These are phyloP conservation scores for Sarocladiaceae sp. DNA, from an alignment of 2,329 filamentous ascomycete species.

Conservation along the genomic window DNA sequence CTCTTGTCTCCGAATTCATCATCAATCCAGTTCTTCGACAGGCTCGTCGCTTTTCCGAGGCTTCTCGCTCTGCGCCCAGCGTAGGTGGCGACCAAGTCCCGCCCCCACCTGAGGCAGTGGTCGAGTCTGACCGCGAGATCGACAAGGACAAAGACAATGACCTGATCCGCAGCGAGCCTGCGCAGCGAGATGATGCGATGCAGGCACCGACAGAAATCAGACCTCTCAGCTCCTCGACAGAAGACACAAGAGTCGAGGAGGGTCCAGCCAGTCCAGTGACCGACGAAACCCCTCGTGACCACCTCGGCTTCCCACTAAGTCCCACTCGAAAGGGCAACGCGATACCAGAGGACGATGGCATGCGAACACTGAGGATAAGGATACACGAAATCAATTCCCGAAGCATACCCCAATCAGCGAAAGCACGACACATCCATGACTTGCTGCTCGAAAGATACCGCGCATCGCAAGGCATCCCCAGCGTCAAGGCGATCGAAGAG, in stretches of 20 bases:
- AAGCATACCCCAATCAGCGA: constrained; percentile 55
- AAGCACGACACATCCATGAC: constrained; percentile 68
- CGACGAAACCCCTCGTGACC: constrained; percentile 24
- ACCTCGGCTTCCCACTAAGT: constrained; percentile 27
- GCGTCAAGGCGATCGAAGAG: constrained; percentile 15
- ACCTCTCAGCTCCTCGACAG: constrained; percentile 28
- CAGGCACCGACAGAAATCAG: constrained; percentile 21
- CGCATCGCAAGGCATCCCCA: constrained; percentile 23
- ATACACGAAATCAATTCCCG: constrained; percentile 66
- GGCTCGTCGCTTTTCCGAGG: constrained; percentile 58
- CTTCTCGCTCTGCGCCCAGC: constrained; percentile 34
- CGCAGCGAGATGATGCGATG: constrained; percentile 14
- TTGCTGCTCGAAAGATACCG: constrained; percentile 66
- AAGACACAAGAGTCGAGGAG: constrained; percentile 29
- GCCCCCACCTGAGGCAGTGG: constrained; percentile 17
- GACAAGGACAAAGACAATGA: constrained; percentile 1
- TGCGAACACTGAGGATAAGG: constrained; percentile 60
- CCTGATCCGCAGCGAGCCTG: constrained; percentile 7
- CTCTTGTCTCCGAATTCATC: constrained; percentile 60
- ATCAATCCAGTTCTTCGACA: constrained; percentile 64
- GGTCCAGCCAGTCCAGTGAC: constrained; percentile 14
- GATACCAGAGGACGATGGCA: constrained; percentile 76
- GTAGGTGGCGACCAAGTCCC: constrained; percentile 24
- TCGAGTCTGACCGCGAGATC: constrained; percentile 20
- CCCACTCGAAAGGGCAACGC: constrained; percentile 23